phyloP scores from a whole-genome alignment of 2,329 filamentous ascomycete species.

The Stachybotrys echinatus region DNA sequence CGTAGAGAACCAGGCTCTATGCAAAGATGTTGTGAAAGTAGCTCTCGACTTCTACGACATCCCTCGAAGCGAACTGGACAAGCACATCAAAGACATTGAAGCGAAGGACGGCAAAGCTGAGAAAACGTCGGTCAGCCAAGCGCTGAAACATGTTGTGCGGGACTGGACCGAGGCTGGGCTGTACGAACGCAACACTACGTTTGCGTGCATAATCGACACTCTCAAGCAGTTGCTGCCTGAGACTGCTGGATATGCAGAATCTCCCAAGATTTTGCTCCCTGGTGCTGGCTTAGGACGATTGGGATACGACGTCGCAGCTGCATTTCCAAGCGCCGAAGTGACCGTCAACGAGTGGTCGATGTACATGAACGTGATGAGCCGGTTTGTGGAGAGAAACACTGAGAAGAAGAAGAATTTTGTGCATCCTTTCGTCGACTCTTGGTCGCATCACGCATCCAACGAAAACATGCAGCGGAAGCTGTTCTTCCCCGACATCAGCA shows the following conservation, averaged over 20 bases:
- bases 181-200: constrained; percentile 38
- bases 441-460: constrained; percentile 49
- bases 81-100: constrained; percentile 31
- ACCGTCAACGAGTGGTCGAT: constrained; percentile 54
- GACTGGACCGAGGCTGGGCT: constrained; percentile 48
- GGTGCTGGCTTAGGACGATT: constrained; percentile 48
- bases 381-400: constrained; percentile 35
- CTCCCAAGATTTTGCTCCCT: constrained; percentile 40
- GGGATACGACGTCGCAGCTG: constrained; percentile 41
- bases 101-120: constrained; percentile 34
- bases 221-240: constrained; percentile 26
- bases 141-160: constrained; percentile 51
- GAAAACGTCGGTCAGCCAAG: constrained; percentile 42
- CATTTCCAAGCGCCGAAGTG: constrained; percentile 33
- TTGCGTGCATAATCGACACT: constrained; percentile 29
- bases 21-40: constrained; percentile 36
- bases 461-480: constrained; percentile 40
- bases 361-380: constrained; percentile 51
- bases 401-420: constrained; percentile 21
- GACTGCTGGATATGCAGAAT: background rate
- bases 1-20: constrained; percentile 37
- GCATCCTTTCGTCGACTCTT: constrained; percentile 50
- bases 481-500: constrained; percentile 34
- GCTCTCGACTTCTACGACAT: constrained; percentile 43
- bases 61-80: constrained; percentile 34